Percentiles rank a stretch among this genome's conserved stretches.
Conservation (phyloP, 345 rosid genomes). For the Dipteronia sinensis region DNA sequence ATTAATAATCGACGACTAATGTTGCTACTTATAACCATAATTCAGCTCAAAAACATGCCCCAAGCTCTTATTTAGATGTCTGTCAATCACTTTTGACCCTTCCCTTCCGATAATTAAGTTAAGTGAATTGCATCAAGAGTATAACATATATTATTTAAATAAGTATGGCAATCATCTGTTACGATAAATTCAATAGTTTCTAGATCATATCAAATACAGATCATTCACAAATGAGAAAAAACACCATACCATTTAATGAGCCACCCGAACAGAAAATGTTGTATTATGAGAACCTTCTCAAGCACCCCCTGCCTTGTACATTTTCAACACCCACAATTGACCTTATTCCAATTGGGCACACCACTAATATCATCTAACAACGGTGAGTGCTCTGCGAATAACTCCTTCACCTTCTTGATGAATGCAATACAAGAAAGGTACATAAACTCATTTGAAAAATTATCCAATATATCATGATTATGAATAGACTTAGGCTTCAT, state of each 20-base stretch:
- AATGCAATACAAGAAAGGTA: slow-evolving; percentile 81
- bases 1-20: background rate
- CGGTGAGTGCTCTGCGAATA: slow-evolving; percentile 87
- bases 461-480: slow-evolving; percentile 84
- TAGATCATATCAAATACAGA: slow-evolving; percentile 1
- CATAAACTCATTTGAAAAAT: slow-evolving; percentile 76
- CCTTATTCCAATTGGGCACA: slow-evolving; percentile 92
- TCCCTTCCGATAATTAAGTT: background rate
- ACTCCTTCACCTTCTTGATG: slow-evolving; percentile 85
- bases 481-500: slow-evolving; percentile 96
- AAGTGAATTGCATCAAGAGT: background rate
- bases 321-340: slow-evolving; percentile 93
- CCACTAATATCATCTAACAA: slow-evolving; percentile 94
- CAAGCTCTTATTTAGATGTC: background rate
- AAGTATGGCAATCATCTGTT: background rate
- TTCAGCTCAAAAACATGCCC: background rate
- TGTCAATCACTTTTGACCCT: background rate
- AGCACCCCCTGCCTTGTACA: slow-evolving; percentile 95
- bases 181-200: background rate
- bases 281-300: slow-evolving; percentile 95
- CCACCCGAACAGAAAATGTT: slow-evolving; percentile 93
- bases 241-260: slow-evolving; percentile 76
- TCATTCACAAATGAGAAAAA: slow-evolving; percentile 8
- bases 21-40: background rate
- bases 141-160: background rate